phyloP scores from a whole-genome alignment of 805 yeast species.

The Nakazawaea holstii region DNA sequence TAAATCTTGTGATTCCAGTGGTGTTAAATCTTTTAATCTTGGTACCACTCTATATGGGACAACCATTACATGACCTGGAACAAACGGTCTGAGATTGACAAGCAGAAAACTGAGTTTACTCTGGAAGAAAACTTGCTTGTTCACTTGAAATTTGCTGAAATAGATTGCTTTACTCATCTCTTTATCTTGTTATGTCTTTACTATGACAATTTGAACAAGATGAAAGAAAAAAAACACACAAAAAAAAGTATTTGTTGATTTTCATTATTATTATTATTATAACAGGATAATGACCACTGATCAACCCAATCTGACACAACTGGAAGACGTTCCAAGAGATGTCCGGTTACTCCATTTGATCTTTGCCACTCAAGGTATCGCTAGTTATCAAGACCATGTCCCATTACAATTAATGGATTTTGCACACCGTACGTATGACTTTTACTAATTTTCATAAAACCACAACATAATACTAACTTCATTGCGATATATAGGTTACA shows the following conservation, averaged over 20 bases:
- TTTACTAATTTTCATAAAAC: neutral
- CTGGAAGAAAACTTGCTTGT: conserved; percentile 42
- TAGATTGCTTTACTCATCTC: conserved; percentile 1
- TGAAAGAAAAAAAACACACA: neutral
- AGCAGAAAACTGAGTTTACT: conserved; percentile 68
- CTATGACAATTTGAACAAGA: neutral
- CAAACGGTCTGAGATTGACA: conserved; percentile 87
- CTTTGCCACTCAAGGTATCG: conserved; percentile 89
- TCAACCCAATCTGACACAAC: conserved; percentile 10
- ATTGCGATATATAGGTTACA: conserved; percentile 52
- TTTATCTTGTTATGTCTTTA: neutral
- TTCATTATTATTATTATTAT: neutral
- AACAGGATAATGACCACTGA: conserved; percentile 6
- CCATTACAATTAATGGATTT: conserved; percentile 96
- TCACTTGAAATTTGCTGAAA: conserved; percentile 40
- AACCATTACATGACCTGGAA: conserved; percentile 89
- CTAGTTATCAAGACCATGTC: conserved; percentile 90
- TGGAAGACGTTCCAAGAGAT: conserved; percentile 66
- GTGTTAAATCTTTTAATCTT: conserved; percentile 62
- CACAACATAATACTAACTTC: neutral
- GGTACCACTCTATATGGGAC: conserved; percentile 73
- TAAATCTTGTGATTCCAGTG: conserved; percentile 72
- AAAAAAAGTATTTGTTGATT: neutral
- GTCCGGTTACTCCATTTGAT: conserved; percentile 86
- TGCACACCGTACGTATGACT: conserved; percentile 54